phyloP scores from a whole-genome alignment of 2,329 filamentous ascomycete species.

The Nemania sp. region DNA sequence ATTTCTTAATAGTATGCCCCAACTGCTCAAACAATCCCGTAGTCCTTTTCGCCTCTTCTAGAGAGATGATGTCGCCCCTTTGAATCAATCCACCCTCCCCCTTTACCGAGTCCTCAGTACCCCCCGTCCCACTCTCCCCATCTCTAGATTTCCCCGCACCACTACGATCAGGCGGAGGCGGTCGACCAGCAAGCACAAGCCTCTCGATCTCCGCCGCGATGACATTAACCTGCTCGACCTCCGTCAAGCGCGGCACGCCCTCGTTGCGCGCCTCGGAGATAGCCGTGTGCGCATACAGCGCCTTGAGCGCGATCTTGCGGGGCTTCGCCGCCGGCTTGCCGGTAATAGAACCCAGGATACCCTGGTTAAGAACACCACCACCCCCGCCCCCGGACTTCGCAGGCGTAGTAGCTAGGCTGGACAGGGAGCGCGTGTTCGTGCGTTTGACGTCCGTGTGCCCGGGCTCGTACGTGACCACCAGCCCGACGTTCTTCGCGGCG shows the following conservation, averaged over 20 bases:
- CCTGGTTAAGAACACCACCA: constrained; percentile 43
- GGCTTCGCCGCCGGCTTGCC: constrained; percentile 44
- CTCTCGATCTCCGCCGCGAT: constrained; percentile 84
- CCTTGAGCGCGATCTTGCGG: constrained; percentile 67
- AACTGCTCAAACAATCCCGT: constrained; percentile 89
- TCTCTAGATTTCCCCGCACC: constrained; percentile 19
- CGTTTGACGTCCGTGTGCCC: constrained; percentile 78
- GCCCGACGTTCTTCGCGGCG: constrained; percentile 82
- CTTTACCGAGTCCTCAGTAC: constrained; percentile 22
- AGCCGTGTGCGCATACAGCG: constrained; percentile 65
- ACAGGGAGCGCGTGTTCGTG: constrained; percentile 87
- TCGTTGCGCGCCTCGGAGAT: constrained; percentile 62
- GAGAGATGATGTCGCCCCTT: constrained; percentile 79
- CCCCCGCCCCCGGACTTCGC: no score
- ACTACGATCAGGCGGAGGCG: constrained; percentile 43
- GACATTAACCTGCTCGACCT: constrained; percentile 67
- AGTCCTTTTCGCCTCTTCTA: constrained; percentile 86
- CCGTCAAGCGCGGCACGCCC: constrained; percentile 60
- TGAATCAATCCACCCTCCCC: constrained; percentile 57
- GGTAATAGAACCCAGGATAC: constrained; percentile 43
- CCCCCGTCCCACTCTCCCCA: not conserved
- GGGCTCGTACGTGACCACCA: constrained; percentile 82
- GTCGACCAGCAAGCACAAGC: constrained; percentile 65
- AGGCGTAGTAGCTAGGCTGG: constrained; percentile 57
- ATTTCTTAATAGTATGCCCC: constrained; percentile 90